A percentile compares a stretch with the other conserved stretches of the same genome.
phyloP scores from a whole-genome alignment of 345 rosid genomes.

The Linum tenue region DNA sequence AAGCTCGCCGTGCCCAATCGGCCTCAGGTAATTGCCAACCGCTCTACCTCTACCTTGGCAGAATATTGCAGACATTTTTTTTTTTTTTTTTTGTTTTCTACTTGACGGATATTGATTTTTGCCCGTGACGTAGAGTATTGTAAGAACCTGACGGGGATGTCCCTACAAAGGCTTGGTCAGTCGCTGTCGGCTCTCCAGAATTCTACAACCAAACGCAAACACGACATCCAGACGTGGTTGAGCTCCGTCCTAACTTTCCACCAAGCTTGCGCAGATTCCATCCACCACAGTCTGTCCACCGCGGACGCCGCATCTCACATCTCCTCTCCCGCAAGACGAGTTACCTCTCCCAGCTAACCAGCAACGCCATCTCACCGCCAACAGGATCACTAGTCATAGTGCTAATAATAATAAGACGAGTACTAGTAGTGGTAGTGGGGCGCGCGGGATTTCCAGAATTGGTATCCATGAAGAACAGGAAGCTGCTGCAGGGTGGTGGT shows the following conservation, averaged over 20 bases:
- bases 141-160: constrained; percentile 41
- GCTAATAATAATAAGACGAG: too few species aligned
- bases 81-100: too few species aligned
- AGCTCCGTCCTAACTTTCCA: constrained; percentile 67
- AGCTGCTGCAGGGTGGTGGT: constrained; percentile 24
- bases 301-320: constrained; percentile 18
- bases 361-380: constrained; percentile 41
- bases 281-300: constrained; percentile 18
- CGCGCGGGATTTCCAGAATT: constrained; percentile 53
- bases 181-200: constrained; percentile 34
- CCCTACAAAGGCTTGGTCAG: constrained; percentile 42
- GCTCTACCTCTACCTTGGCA: too few species aligned
- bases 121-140: constrained; percentile 39
- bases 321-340: constrained; percentile 50
- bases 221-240: constrained; percentile 65
- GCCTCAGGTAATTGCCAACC: constrained; percentile 29
- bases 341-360: constrained; percentile 39
- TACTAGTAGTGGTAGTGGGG: constrained; percentile 6
- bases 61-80: not conserved
- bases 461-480: constrained; percentile 44
- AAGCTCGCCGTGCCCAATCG: constrained; percentile 20
- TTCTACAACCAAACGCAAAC: constrained; percentile 28
- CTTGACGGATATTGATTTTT: too few species aligned
- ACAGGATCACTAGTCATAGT: constrained; percentile 12
- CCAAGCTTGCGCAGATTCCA: constrained; percentile 62